Base-by-base conservation (phyloP, 2,329 filamentous ascomycete genomes). In the Claviceps sp. region DNA sequence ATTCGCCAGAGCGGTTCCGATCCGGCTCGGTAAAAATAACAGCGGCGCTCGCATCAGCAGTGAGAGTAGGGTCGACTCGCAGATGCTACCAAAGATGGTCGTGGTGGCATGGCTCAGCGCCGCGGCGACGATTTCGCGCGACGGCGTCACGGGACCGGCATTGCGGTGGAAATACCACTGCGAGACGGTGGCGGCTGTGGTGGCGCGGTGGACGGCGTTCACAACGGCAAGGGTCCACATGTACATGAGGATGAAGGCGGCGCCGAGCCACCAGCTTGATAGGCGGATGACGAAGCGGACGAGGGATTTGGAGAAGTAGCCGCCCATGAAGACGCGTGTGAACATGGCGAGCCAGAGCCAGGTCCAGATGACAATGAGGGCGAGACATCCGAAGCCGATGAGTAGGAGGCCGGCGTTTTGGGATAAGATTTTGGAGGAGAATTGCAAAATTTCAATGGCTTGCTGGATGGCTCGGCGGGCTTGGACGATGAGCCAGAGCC, bases 131-230 rank as follows among this genome's bases (percentile, higher is more conserved):
- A 97, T 85, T 51, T 90, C 84, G 52, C 78, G 76, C 1, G 88
- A 90, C 0, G 87, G 82, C 2, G 89, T 83, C 8, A 84, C 75
- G 5, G 91, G 88, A 11, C 83, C 78, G 4, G 83, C 82, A 60
- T 94, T 86, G 56, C 93, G 88, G 67, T 97, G 91, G 67, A 97
- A 98, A 68, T 98, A 98, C 93, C 93, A 98, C 67, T 98, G 93
- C 42, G 88, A 95, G 23, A 97, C 91, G 0, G 91, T 95, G 11
- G 93, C 93, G 23, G 89, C 91, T 14, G 91, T 95, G 16, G 90
- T 93, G 22, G 88, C 84, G 53, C 93, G 83, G 66, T 98, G 91
- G 22, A 97, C 79, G 17, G 88, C 89, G 52, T 88, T 85, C 63
- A 95, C 82, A 52, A 97, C 80, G 2, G 86, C 86, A 43, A 96